phyloP scores from a whole-genome alignment of 495 filamentous ascomycete species.

The Daldinia bambusicola region DNA sequence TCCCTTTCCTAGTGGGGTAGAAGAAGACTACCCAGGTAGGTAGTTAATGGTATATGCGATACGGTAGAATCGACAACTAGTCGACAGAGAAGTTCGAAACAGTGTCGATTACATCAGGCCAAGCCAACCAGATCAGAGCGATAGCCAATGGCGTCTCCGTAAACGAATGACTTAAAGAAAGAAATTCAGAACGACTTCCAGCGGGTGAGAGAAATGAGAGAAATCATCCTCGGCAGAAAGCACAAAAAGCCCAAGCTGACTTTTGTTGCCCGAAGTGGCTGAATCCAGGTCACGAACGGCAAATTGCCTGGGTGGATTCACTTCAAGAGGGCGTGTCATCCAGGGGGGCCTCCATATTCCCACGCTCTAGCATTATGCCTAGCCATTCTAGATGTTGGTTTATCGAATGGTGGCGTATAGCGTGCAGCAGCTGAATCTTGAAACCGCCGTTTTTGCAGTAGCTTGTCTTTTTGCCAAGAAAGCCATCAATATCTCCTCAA shows the following conservation, averaged over 20 bases:
- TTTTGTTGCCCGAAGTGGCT: constrained; percentile 17
- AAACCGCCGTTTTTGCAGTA: constrained; percentile 33
- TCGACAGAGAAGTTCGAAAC: not conserved
- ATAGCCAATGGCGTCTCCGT: not conserved
- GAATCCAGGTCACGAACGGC: constrained; percentile 20
- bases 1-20: constrained; percentile 1
- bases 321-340: constrained; percentile 15
- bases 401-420: constrained; percentile 41
- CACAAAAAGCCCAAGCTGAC: constrained; percentile 22
- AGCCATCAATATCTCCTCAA: constrained; percentile 9
- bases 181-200: not conserved
- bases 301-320: constrained; percentile 19
- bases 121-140: not conserved
- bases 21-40: too few relatives aligned
- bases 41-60: not conserved
- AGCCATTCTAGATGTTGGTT: constrained; percentile 38
- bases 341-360: constrained; percentile 21
- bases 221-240: constrained; percentile 5
- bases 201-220: not conserved
- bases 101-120: not conserved
- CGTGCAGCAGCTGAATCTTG: constrained; percentile 46
- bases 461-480: constrained; percentile 30
- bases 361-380: constrained; percentile 22
- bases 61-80: not conserved
- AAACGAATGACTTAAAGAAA: not conserved